Evolutionary conservation across 352 stramenopile genomes (phyloP).

Genomic region (Globisporangium echinulatum): DNA sequence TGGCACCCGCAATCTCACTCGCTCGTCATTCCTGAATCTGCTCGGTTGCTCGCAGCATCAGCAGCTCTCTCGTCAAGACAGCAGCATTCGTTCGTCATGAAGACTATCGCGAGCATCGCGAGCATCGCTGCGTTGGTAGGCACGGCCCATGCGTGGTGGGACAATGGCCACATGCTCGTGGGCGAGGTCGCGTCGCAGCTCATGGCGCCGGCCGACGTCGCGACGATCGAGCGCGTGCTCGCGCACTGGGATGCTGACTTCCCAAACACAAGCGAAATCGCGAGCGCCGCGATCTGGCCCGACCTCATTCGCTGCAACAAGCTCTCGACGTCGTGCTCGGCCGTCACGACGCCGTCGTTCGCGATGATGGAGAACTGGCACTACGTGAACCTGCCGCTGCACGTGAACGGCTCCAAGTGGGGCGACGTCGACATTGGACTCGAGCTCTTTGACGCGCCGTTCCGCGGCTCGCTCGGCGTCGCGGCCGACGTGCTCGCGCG

Average conservation of each 20-base stretch:
- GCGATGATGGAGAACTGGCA: conserved; percentile 56
- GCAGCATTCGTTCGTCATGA: neutral
- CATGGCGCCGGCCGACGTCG: conserved; percentile 33
- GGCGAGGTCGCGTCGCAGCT: conserved; percentile 45
- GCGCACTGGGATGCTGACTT: conserved; percentile 42
- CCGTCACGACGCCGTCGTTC: conserved; percentile 32
- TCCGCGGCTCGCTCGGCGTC: neutral
- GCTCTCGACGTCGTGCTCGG: conserved; percentile 29
- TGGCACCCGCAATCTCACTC: neutral
- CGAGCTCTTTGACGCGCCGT: conserved; percentile 25
- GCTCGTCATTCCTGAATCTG: neutral
- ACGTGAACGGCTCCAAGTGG: conserved; percentile 39
- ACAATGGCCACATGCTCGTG: conserved; percentile 63
- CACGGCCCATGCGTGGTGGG: conserved; percentile 29
- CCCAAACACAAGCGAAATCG: conserved; percentile 44
- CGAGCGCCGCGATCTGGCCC: conserved; percentile 42
- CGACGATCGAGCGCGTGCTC: conserved; percentile 40
- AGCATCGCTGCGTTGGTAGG: neutral
- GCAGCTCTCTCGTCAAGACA: too few species aligned
- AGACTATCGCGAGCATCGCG: neutral
- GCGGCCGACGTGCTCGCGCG: conserved; percentile 31
- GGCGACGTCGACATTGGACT: conserved; percentile 28
- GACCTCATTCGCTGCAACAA: conserved; percentile 50
- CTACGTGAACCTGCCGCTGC: conserved; percentile 56
- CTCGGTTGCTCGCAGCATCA: neutral